Percentiles rank a stretch among this genome's conserved stretches.
phyloP scores from a whole-genome alignment of 805 yeast species.

The Jamesozyma spencerorum region DNA sequence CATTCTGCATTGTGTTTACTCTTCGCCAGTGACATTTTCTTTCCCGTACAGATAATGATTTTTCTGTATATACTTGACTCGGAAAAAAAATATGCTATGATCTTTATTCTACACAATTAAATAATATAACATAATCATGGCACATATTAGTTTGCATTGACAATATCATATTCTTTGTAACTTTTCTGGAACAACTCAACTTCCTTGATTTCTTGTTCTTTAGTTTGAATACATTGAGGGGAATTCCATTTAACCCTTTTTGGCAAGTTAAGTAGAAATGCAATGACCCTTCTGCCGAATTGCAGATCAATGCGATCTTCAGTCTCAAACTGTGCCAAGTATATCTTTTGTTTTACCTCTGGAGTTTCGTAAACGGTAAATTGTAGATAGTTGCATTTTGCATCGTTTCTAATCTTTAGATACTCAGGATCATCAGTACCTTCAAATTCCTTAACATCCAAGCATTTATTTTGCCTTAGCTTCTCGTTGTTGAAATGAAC shows the following conservation, averaged over 20 bases:
- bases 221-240: constrained; percentile 48
- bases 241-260: constrained; percentile 68
- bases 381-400: constrained; percentile 26
- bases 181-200: constrained; percentile 51
- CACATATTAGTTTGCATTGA: background rate
- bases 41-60: no score
- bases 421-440: constrained; percentile 22
- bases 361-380: constrained; percentile 30
- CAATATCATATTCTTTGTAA: constrained; percentile 47
- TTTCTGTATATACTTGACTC: no score
- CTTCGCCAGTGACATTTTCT: no score
- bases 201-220: constrained; percentile 53
- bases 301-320: constrained; percentile 56
- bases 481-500: constrained; percentile 40
- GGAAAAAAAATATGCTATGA: no score
- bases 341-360: constrained; percentile 25
- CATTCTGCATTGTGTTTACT: no score
- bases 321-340: constrained; percentile 25
- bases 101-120: no score
- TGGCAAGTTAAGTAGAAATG: constrained; percentile 50
- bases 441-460: constrained; percentile 35
- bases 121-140: no score
- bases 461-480: constrained; percentile 33
- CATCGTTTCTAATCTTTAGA: constrained; percentile 21
- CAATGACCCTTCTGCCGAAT: constrained; percentile 74